Conservation (phyloP, 345 rosid genomes). For the Gossypium stocksii region DNA sequence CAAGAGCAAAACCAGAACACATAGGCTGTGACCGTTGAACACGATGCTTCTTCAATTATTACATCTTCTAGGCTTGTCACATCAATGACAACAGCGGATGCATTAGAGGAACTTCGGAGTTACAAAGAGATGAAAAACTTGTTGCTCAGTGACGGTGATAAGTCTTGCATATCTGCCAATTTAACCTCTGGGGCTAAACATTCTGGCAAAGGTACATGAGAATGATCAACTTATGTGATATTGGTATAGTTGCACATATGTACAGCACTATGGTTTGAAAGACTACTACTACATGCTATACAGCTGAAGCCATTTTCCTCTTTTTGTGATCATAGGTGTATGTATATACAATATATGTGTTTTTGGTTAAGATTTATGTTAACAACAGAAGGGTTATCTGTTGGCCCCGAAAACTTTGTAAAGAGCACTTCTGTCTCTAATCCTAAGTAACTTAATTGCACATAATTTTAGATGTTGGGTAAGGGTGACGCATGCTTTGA, state of each 20-base stretch:
- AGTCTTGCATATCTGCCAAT: conserved; percentile 25
- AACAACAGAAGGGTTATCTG: neutral
- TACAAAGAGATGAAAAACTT: conserved; percentile 64
- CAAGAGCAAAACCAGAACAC: conserved; percentile 24
- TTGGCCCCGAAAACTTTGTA: conserved; percentile 12
- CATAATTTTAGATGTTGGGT: neutral
- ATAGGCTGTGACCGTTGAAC: conserved; percentile 26
- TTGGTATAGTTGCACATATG: conserved; percentile 16
- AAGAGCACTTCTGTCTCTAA: neutral
- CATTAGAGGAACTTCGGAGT: conserved; percentile 67
- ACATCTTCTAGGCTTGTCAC: conserved; percentile 44
- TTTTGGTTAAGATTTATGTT: neutral
- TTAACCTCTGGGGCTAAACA: conserved; percentile 16
- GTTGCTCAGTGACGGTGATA: conserved; percentile 47
- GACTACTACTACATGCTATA: conserved; percentile 7
- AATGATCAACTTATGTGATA: conserved; percentile 3
- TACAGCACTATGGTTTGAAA: conserved; percentile 23
- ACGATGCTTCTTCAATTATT: conserved; percentile 29
- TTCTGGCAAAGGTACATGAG: conserved; percentile 16
- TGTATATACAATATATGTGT: neutral
- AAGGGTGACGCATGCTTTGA: neutral
- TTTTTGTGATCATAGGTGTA: neutral
- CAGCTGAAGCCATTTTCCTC: conserved; percentile 5
- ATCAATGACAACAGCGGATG: conserved; percentile 83
- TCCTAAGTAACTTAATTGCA: neutral